A percentile compares a stretch with the other conserved stretches of the same genome.
Evolutionary conservation across 2,329 filamentous ascomycete species (phyloP).

Genomic region (Acrocalymma vagum): DNA sequence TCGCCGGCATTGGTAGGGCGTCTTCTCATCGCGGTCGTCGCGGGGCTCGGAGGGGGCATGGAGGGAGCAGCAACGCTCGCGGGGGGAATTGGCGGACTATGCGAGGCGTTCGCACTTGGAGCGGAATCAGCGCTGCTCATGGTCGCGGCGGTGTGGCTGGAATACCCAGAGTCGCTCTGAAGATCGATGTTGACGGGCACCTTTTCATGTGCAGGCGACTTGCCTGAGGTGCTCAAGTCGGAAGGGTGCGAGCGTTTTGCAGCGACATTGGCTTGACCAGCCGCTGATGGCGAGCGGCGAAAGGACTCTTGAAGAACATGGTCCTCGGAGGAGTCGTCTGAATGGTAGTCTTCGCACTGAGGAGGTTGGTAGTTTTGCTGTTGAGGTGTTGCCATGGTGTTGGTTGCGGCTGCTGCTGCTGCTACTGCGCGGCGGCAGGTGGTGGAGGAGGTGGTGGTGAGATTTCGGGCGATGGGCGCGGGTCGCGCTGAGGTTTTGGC

Average conservation of each 20-base stretch:
- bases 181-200: constrained; percentile 52
- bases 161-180: constrained; percentile 70
- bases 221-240: constrained; percentile 42
- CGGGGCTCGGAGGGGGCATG: constrained; percentile 26
- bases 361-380: constrained; percentile 28
- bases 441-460: constrained; percentile 12
- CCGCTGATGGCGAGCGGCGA: constrained; percentile 53
- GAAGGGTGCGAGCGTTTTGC: constrained; percentile 56
- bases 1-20: constrained; percentile 27
- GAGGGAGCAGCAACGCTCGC: constrained; percentile 21
- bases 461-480: constrained; percentile 7
- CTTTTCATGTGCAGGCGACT: constrained; percentile 32
- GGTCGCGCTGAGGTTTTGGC: constrained; percentile 12
- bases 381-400: constrained; percentile 31
- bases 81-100: constrained; percentile 34
- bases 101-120: constrained; percentile 47
- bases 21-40: constrained; percentile 23
- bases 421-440: constrained; percentile 10
- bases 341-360: constrained; percentile 53
- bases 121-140: constrained; percentile 62
- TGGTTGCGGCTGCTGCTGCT: constrained; percentile 13
- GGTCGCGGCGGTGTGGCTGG: constrained; percentile 64
- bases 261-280: constrained; percentile 61
- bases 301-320: constrained; percentile 32
- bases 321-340: constrained; percentile 45